Evolutionary conservation across 805 yeast species (phyloP).

Genomic region (Grigorovia yakushimaensis): DNA sequence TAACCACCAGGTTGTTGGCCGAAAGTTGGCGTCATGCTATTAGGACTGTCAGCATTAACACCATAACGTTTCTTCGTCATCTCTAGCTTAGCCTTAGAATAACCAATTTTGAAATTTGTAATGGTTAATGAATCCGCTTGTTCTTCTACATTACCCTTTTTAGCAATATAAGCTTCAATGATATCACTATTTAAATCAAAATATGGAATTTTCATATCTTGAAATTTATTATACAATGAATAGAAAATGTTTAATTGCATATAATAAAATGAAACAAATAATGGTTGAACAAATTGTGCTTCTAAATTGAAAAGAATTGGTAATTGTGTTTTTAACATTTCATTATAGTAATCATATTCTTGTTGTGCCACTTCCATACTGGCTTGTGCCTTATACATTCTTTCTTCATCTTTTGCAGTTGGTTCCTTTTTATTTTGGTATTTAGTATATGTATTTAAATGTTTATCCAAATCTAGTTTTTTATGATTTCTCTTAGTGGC

Average conservation of each 20-base stretch:
- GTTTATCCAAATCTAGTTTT: slow-evolving; percentile 88
- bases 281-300: slow-evolving; percentile 84
- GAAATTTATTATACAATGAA: slow-evolving; percentile 83
- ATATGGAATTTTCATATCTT: slow-evolving; percentile 93
- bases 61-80: slow-evolving; percentile 71
- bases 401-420: slow-evolving; percentile 84
- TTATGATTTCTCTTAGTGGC: slow-evolving; percentile 92
- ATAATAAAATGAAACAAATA: slow-evolving; percentile 88
- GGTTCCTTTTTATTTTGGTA: slow-evolving; percentile 75
- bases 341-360: slow-evolving; percentile 92
- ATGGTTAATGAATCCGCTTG: slow-evolving; percentile 81
- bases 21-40: neutral
- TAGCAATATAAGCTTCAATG: slow-evolving; percentile 62
- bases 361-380: slow-evolving; percentile 86
- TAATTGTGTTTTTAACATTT: slow-evolving; percentile 82
- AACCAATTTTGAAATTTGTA: slow-evolving; percentile 83
- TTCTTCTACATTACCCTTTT: slow-evolving; percentile 88
- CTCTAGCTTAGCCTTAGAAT: slow-evolving; percentile 76
- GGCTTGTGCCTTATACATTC: slow-evolving; percentile 77
- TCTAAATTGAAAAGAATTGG: slow-evolving; percentile 83
- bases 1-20: neutral
- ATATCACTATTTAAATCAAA: slow-evolving; percentile 82
- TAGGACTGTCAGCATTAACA: slow-evolving; percentile 11
- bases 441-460: slow-evolving; percentile 56
- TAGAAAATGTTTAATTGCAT: slow-evolving; percentile 97